phyloP scores from a whole-genome alignment of 352 stramenopile genomes.

The Phytophthora megakarya region DNA sequence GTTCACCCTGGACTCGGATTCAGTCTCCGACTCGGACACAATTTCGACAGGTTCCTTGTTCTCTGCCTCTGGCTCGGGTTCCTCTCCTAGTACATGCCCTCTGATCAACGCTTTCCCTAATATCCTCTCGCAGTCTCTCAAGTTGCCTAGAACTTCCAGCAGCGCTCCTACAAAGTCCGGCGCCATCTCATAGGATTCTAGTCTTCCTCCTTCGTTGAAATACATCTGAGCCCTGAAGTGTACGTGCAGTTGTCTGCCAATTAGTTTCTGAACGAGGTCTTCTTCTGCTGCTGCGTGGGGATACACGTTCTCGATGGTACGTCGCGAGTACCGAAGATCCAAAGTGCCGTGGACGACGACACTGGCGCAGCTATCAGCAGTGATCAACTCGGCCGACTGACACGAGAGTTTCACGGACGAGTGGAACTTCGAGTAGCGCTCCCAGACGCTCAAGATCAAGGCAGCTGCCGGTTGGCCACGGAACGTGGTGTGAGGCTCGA shows the following conservation, averaged over 20 bases:
- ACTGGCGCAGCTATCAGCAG: slow-evolving; percentile 27
- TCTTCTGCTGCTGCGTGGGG: slow-evolving; percentile 41
- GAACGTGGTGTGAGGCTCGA: slow-evolving; percentile 33
- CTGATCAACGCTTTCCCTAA: slow-evolving; percentile 40
- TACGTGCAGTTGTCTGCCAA: slow-evolving; percentile 50
- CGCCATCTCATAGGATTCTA: slow-evolving; percentile 39
- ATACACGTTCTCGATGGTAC: slow-evolving; percentile 55
- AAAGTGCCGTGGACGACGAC: slow-evolving; percentile 38
- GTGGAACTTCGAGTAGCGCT: slow-evolving; percentile 37
- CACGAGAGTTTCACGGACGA: slow-evolving; percentile 38
- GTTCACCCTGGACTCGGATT: neutral
- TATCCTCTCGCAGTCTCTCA: slow-evolving; percentile 46
- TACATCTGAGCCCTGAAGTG: slow-evolving; percentile 49
- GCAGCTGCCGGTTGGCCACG: slow-evolving; percentile 21
- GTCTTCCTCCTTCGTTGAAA: slow-evolving; percentile 39
- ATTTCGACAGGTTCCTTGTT: slow-evolving; percentile 3
- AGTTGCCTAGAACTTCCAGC: slow-evolving; percentile 40
- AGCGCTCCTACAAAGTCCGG: slow-evolving; percentile 44
- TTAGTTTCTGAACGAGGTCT: slow-evolving; percentile 47
- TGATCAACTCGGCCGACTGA: slow-evolving; percentile 29
- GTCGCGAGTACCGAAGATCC: slow-evolving; percentile 51
- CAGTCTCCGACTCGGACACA: slow-evolving; percentile 9
- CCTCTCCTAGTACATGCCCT: slow-evolving; percentile 31
- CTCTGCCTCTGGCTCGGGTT: slow-evolving; percentile 13
- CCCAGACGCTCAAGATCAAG: slow-evolving; percentile 35